Conservation (phyloP, 805 yeast genomes). For the Candida coquimbonensis region DNA sequence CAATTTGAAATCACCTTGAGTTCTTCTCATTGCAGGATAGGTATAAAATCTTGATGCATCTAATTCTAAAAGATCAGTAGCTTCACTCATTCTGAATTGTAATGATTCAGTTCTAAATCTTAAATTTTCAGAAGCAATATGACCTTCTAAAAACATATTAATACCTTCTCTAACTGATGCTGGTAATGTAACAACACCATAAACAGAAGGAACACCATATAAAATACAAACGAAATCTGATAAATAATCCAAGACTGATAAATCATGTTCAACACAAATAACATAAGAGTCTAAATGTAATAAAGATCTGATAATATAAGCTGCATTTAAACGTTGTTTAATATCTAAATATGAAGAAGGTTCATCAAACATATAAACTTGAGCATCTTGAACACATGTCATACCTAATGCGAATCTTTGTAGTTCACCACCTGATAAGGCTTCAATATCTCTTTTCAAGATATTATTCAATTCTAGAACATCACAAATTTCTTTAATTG, state of each 20-base stretch:
- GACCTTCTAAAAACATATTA: constrained; percentile 96
- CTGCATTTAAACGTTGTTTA: constrained; percentile 97
- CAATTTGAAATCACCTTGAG: constrained; percentile 94
- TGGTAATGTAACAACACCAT: constrained; percentile 97
- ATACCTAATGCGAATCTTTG: constrained; percentile 97
- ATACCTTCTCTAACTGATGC: constrained; percentile 98
- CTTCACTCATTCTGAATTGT: constrained; percentile 89
- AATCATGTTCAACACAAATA: constrained; percentile 97
- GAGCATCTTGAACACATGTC: constrained; percentile 92
- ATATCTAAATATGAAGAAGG: constrained; percentile 98
- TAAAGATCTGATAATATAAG: constrained; percentile 84
- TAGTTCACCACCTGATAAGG: constrained; percentile 96
- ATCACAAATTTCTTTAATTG: constrained; percentile 58
- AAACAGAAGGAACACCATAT: constrained; percentile 97
- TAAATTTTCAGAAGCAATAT: constrained; percentile 93
- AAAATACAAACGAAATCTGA: constrained; percentile 95
- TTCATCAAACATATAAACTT: constrained; percentile 98
- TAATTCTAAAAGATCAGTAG: constrained; percentile 64
- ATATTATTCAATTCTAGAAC: constrained; percentile 72
- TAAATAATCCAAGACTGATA: constrained; percentile 92
- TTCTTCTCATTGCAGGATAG: constrained; percentile 81
- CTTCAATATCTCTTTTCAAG: constrained; percentile 78
- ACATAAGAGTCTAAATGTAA: constrained; percentile 73
- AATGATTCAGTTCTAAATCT: constrained; percentile 94
- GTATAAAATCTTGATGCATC: constrained; percentile 74